Evolutionary conservation across 352 stramenopile genomes (phyloP).

Genomic region (Phytophthora ramorum): DNA sequence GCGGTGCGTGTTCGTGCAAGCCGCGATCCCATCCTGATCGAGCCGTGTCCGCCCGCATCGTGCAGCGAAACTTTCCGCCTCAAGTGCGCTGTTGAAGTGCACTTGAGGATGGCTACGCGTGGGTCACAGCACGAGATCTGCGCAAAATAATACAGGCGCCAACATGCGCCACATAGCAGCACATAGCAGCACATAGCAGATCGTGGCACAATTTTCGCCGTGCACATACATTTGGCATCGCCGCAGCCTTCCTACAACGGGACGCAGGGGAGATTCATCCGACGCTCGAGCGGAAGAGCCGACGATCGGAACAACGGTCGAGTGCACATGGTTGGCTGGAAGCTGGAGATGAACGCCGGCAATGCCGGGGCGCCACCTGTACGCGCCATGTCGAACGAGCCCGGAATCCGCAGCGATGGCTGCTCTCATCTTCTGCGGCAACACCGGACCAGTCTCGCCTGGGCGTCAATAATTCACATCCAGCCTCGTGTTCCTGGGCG

Average conservation of each 20-base stretch:
- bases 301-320: constrained; percentile 24
- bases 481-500: constrained; percentile 30
- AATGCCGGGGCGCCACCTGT: not conserved
- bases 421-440: constrained; percentile 47
- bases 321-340: constrained; percentile 28
- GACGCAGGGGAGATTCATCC: constrained; percentile 23
- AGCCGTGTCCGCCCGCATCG: constrained; percentile 21
- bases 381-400: constrained; percentile 31
- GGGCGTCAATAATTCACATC: constrained; percentile 50
- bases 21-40: constrained; percentile 29
- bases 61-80: constrained; percentile 37
- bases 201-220: constrained; percentile 32
- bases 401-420: constrained; percentile 41
- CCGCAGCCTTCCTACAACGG: constrained; percentile 10
- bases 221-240: constrained; percentile 13
- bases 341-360: constrained; percentile 25
- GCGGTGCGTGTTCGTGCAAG: constrained; percentile 28
- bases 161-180: constrained; percentile 30
- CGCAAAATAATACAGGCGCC: constrained; percentile 34
- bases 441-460: constrained; percentile 33
- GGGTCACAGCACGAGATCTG: constrained; percentile 23
- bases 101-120: constrained; percentile 22
- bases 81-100: constrained; percentile 24
- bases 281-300: constrained; percentile 21
- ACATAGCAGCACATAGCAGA: constrained; percentile 11